Evolutionary conservation across 108 stramenopile species (phyloP).

Genomic region (Skeletonema menzelii): DNA sequence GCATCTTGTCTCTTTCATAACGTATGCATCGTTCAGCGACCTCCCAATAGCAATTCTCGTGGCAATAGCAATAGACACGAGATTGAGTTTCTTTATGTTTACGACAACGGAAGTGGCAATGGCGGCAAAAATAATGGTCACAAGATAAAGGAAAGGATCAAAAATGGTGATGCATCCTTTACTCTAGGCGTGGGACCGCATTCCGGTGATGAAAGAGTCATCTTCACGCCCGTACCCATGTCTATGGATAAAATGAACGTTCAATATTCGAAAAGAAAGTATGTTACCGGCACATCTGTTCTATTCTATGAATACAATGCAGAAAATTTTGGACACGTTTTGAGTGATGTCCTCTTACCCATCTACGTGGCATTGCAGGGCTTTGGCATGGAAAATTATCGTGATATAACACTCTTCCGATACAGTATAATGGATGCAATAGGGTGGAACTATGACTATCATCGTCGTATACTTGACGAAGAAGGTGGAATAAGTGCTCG

Average conservation of each 20-base stretch:
- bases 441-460: background rate
- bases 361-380: background rate
- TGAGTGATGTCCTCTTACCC: background rate
- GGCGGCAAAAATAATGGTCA: background rate
- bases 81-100: background rate
- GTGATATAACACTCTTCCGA: background rate
- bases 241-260: background rate
- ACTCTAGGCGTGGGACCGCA: slow-evolving; percentile 7
- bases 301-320: background rate
- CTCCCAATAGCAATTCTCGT: background rate
- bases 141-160: background rate
- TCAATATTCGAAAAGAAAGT: background rate
- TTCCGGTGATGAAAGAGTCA: background rate
- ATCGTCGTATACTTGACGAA: background rate
- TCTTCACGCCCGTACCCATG: background rate
- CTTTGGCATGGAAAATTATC: background rate
- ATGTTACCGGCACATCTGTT: background rate
- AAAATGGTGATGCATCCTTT: background rate
- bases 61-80: background rate
- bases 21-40: background rate
- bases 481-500: too few relatives aligned
- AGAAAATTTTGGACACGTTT: slow-evolving; percentile 1
- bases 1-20: slow-evolving; percentile 2
- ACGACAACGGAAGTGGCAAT: background rate
- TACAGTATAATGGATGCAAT: background rate